Evolutionary conservation across 306 rosid genomes (phyloP).

Genomic region (Prosopis cineraria): DNA sequence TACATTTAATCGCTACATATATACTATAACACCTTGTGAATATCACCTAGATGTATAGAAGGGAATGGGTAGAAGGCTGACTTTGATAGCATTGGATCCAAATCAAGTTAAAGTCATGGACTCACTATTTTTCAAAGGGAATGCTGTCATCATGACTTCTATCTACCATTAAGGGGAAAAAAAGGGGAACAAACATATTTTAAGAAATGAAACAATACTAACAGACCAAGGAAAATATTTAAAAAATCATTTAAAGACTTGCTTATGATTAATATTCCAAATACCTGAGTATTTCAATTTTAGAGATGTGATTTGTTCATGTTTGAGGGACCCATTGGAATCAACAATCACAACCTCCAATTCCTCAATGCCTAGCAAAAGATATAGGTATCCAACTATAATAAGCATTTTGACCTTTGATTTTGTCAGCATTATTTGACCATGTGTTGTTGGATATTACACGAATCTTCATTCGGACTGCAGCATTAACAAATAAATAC

Average conservation of each 20-base stretch:
- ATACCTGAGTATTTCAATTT: slow-evolving; percentile 52
- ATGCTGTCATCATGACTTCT: slow-evolving; percentile 4
- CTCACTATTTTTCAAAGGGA: slow-evolving; percentile 1
- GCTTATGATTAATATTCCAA: slow-evolving; percentile 49
- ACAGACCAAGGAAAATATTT: not conserved
- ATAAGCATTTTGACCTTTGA: slow-evolving; percentile 51
- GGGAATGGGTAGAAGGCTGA: too few relatives aligned
- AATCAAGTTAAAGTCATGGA: too few relatives aligned
- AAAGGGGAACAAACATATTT: slow-evolving; percentile 17
- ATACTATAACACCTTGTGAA: too few relatives aligned
- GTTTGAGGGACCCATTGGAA: slow-evolving; percentile 53
- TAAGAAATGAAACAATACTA: slow-evolving; percentile 49
- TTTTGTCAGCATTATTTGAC: slow-evolving; percentile 33
- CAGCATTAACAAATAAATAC: slow-evolving; percentile 9
- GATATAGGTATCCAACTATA: slow-evolving; percentile 18
- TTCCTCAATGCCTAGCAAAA: slow-evolving; percentile 52
- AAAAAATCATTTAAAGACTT: slow-evolving; percentile 38
- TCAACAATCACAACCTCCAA: too few relatives aligned
- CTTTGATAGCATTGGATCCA: too few relatives aligned
- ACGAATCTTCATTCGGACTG: slow-evolving; percentile 48
- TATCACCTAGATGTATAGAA: too few relatives aligned
- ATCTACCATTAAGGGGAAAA: not conserved
- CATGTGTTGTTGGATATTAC: slow-evolving; percentile 43
- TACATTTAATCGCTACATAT: too few relatives aligned
- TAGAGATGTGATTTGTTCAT: slow-evolving; percentile 51